Percentiles rank a stretch among this genome's conserved stretches.
Evolutionary conservation across 805 yeast species (phyloP).

Genomic region (Jamesozyma jinghongensis): DNA sequence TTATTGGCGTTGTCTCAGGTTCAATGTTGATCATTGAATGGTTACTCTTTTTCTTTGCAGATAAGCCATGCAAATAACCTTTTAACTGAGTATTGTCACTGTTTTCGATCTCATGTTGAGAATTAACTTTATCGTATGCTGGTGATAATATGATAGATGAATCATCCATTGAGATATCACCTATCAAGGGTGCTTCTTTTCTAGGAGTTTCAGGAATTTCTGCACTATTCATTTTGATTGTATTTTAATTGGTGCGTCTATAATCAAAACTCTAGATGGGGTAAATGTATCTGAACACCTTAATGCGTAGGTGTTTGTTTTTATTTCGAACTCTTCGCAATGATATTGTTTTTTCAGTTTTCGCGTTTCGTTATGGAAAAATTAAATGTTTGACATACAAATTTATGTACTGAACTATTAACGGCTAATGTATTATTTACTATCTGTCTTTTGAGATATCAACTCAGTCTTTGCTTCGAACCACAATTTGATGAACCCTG

Average conservation of each 20-base stretch:
- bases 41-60: conserved; percentile 8
- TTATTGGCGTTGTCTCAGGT: conserved; percentile 3
- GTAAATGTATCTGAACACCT: too few species aligned
- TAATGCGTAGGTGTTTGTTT: background rate
- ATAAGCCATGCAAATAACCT: conserved; percentile 15
- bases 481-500: conserved; percentile 27
- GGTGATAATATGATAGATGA: conserved; percentile 2
- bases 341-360: background rate
- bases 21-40: background rate
- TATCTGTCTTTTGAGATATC: background rate
- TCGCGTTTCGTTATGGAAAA: too few species aligned
- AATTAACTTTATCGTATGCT: background rate
- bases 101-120: too few species aligned
- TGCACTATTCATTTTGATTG: background rate
- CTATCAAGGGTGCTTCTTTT: background rate
- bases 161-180: background rate
- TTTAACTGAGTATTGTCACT: background rate
- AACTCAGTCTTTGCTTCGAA: conserved; percentile 11
- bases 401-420: too few species aligned
- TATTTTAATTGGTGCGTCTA: too few species aligned
- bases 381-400: too few species aligned
- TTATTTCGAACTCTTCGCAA: background rate
- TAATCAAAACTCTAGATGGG: too few species aligned
- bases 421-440: background rate
- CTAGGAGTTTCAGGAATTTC: background rate